Conservation (phyloP, 2,329 filamentous ascomycete species). For the Erysiphe neolycopersici region DNA sequence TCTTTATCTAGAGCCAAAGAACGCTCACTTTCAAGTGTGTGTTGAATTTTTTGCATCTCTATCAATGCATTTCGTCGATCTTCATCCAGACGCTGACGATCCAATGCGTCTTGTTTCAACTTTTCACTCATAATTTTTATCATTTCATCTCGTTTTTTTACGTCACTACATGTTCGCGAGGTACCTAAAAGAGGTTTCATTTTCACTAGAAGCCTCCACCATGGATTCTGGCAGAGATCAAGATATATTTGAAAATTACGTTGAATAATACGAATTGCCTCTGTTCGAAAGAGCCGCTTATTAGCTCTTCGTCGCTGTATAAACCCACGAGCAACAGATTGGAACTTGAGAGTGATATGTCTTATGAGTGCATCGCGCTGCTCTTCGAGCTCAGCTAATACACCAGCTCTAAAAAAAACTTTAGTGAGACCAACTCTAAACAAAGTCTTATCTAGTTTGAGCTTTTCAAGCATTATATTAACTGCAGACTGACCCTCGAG, state of each 20-base stretch:
- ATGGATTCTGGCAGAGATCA: slow-evolving; percentile 71
- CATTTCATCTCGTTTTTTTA: slow-evolving; percentile 84
- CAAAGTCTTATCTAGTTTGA: slow-evolving; percentile 59
- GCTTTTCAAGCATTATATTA: slow-evolving; percentile 65
- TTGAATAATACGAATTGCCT: slow-evolving; percentile 86
- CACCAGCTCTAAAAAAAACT: slow-evolving; percentile 91
- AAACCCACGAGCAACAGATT: slow-evolving; percentile 75
- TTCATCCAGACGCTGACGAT: slow-evolving; percentile 63
- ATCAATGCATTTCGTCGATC: slow-evolving; percentile 66
- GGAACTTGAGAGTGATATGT: slow-evolving; percentile 81
- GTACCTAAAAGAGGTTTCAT: slow-evolving; percentile 91
- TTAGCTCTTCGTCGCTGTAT: slow-evolving; percentile 66
- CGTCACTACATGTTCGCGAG: slow-evolving; percentile 72
- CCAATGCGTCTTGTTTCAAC: slow-evolving; percentile 48
- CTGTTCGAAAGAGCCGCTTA: slow-evolving; percentile 81
- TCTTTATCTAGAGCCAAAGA: slow-evolving; percentile 94
- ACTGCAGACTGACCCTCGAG: slow-evolving; percentile 72
- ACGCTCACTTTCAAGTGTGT: slow-evolving; percentile 83
- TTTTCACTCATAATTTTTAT: slow-evolving; percentile 69
- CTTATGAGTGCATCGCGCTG: slow-evolving; percentile 78
- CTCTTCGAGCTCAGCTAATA: slow-evolving; percentile 89
- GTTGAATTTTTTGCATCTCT: slow-evolving; percentile 72
- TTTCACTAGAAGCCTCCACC: slow-evolving; percentile 86
- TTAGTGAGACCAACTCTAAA: slow-evolving; percentile 91
- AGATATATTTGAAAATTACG: slow-evolving; percentile 82